Evolutionary conservation across 768 basidiomycete genomes (phyloP), one percentile per base, ranked within the genome.

Genomic region (Sporobolomyces pararoseus): DNA sequence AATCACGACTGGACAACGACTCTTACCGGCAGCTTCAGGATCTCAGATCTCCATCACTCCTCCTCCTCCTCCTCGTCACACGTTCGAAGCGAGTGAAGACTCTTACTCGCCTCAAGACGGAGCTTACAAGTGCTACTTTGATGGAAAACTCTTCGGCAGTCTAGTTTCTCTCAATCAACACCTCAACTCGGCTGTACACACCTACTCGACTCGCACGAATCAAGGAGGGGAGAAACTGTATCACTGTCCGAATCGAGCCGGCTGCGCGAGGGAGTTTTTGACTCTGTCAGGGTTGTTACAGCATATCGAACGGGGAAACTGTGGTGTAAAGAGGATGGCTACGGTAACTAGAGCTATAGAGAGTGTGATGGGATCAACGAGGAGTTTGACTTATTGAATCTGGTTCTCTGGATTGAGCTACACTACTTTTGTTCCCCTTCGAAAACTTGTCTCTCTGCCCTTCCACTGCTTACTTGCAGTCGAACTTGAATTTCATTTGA

Each of bases 41-140:
- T 17, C 39, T 42, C 17, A 9, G 39, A 9, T 9, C 39, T 42
- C 39, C 10, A 9, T 17, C 9, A 42, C 10, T 9, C 9, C 10
- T 42, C 39, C 10, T 42, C 39, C 10, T 42, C 39, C 39, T 42
- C 39, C 9, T 9, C 39, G 39, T 17, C 39, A 42, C n/a, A n/a
- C n/a, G n/a, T n/a, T n/a, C 17, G 39, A 9, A 9, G 39, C 39
- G 17, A 50, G 12, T 23, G 49, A 50, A 29, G 49, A 9, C 27
- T 50, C 49, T 10, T 50, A 23, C 12, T 10, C 10, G 10, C 49
- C 49, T 7, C 10, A 7, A 23, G 49, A 50, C 23, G 10, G 23
- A 23, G 49, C 49, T 23, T 50, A 50, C 49, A 50, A 50, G 23
- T 50, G 49, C 49, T 50, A 50, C 49, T 50, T 50, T 23, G 49